Evolutionary conservation across 192 early-diverging fungal species (phyloP), one percentile per base, ranked within the genome.

Genomic region (Entrophospora sp.): DNA sequence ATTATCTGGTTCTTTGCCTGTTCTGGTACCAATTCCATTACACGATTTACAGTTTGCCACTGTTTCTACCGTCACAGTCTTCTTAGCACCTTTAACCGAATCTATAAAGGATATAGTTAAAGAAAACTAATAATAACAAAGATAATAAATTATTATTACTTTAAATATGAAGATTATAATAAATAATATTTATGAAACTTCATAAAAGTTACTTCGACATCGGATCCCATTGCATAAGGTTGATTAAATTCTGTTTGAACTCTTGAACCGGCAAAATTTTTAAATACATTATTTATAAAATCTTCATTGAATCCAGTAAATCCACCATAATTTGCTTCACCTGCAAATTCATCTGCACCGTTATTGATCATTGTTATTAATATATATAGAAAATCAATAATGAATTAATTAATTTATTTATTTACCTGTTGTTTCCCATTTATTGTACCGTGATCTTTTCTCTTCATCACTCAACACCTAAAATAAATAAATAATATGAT

Each of bases 361-460:
- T 59, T 72, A 46, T 69, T 71, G 0, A 34, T 27, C 22, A 35
- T 49, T 1, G n/a, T 16, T 32, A 8, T 1, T 45, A 44, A 56
- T 51, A 44, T 69, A 22, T 22, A 32, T 52, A 43, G 67, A 68
- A 14, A 24, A 61, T n/a, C n/a, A 64, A 58, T 64, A 5, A 1
- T 31, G 31, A 14, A 13, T n/a, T 13, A 16, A 10, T 45, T 13
- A 13, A 14, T 62, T n/a, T 44, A 25, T 20, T 24, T 2, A 10
- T 37, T 36, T n/a, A 31, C 10, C n/a, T 13, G 35, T 18, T n/a
- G 68, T 86, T 16, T 95, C 96, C 75, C 90, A 94, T 77, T 91
- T 85, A 77, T 99, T 94, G 58, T 95, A 99, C 32, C 88, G 82
- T 3, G 87, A 81, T 45, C 92, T 85, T 76, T 99, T 99, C 66